Evolutionary conservation across 2,329 filamentous ascomycete genomes (phyloP).

Genomic region (Botrytis byssoidea): DNA sequence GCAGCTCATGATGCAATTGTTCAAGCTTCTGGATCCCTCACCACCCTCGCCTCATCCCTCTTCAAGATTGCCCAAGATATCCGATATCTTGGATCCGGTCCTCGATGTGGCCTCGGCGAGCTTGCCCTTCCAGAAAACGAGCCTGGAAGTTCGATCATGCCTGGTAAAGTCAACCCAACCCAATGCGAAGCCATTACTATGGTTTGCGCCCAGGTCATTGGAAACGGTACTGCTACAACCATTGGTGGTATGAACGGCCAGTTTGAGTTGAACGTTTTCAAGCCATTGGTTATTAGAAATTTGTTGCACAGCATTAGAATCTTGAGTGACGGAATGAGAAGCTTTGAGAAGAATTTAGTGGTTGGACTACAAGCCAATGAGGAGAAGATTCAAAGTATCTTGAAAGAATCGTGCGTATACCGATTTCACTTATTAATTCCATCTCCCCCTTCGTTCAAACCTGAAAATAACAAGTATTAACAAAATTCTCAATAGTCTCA

Average conservation of each 20-base stretch:
- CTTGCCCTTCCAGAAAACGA: slow-evolving; percentile 95
- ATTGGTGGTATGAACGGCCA: slow-evolving; percentile 96
- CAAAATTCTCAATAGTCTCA: slow-evolving; percentile 59
- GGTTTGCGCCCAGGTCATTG: slow-evolving; percentile 96
- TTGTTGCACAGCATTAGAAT: slow-evolving; percentile 88
- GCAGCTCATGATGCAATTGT: slow-evolving; percentile 95
- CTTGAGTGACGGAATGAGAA: slow-evolving; percentile 87
- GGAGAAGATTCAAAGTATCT: slow-evolving; percentile 81
- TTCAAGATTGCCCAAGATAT: slow-evolving; percentile 99
- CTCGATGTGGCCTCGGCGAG: slow-evolving; percentile 93
- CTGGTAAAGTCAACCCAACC: slow-evolving; percentile 98
- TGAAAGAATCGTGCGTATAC: slow-evolving; percentile 82
- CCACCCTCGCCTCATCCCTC: slow-evolving; percentile 86
- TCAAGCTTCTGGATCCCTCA: slow-evolving; percentile 88
- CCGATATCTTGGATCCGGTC: slow-evolving; percentile 92
- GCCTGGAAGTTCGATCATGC: slow-evolving; percentile 97
- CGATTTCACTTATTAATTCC: not conserved
- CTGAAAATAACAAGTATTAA: slow-evolving; percentile 6
- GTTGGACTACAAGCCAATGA: slow-evolving; percentile 88
- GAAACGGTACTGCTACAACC: slow-evolving; percentile 90
- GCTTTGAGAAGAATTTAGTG: slow-evolving; percentile 92
- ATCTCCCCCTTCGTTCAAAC: not conserved
- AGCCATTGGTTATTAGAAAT: slow-evolving; percentile 94
- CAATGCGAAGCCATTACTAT: slow-evolving; percentile 98
- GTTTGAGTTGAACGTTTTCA: slow-evolving; percentile 99